These are phyloP conservation scores for Tricladium varicosporioides DNA, from an alignment of 2,329 filamentous ascomycete species.

Conservation along the genomic window DNA sequence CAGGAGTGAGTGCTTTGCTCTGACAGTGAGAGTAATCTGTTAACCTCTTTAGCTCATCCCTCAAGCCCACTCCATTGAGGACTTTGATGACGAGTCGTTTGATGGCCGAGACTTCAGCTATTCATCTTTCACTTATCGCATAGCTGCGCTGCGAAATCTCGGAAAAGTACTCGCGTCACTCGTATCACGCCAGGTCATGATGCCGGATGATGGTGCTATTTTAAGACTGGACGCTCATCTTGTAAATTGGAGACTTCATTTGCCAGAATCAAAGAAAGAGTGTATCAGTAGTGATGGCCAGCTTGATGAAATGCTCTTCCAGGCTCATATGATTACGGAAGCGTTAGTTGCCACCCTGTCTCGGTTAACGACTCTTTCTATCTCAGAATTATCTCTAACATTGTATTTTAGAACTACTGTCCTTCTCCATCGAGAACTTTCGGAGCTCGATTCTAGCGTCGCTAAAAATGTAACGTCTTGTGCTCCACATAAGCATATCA, in stretches of 20 bases:
- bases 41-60: constrained; percentile 54
- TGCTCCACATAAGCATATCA: constrained; percentile 54
- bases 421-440: constrained; percentile 75
- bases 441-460: constrained; percentile 57
- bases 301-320: constrained; percentile 87
- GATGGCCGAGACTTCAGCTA: constrained; percentile 66
- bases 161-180: constrained; percentile 72
- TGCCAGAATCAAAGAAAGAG: constrained; percentile 69
- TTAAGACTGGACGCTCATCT: constrained; percentile 56
- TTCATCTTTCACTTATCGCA: constrained; percentile 81
- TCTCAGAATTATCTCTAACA: not conserved
- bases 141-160: constrained; percentile 76
- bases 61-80: constrained; percentile 61
- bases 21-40: constrained; percentile 3
- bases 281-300: constrained; percentile 66
- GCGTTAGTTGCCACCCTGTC: constrained; percentile 25
- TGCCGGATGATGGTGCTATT: constrained; percentile 49
- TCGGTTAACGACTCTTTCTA: not conserved
- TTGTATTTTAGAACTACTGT: constrained; percentile 53
- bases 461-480: constrained; percentile 41
- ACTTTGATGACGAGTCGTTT: constrained; percentile 68
- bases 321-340: constrained; percentile 76
- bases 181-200: constrained; percentile 47
- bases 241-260: constrained; percentile 74
- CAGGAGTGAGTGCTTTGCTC: constrained; percentile 14